phyloP scores from a whole-genome alignment of 352 stramenopile genomes.

The Phytopythium montanum region DNA sequence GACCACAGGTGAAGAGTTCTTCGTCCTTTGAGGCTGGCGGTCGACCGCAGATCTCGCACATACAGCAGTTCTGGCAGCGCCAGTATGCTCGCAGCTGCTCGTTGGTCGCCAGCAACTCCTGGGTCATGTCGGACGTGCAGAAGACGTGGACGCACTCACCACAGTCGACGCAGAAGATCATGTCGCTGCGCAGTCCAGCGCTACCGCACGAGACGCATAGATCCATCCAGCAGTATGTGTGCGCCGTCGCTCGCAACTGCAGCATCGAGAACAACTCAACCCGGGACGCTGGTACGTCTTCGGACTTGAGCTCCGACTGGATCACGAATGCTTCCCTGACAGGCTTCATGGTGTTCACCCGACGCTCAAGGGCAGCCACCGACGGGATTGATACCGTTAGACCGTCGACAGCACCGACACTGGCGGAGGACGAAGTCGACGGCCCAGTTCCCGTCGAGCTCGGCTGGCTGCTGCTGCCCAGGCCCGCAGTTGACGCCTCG shows the following conservation, averaged over 20 bases:
- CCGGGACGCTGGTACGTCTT: conserved; percentile 52
- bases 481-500: not conserved
- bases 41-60: conserved; percentile 92
- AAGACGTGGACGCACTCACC: conserved; percentile 95
- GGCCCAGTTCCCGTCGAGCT: not conserved
- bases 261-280: conserved; percentile 69
- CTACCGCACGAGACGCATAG: conserved; percentile 90
- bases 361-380: not conserved
- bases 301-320: conserved; percentile 59
- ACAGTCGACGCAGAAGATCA: conserved; percentile 96
- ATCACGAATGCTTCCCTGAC: conserved; percentile 30
- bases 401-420: conserved; percentile 13
- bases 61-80: conserved; percentile 95
- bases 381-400: conserved; percentile 8
- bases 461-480: not conserved
- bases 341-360: conserved; percentile 2
- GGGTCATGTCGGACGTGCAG: conserved; percentile 63
- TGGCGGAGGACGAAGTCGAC: conserved; percentile 8
- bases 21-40: conserved; percentile 24
- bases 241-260: conserved; percentile 74
- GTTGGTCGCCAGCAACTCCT: conserved; percentile 25
- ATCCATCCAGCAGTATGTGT: conserved; percentile 91
- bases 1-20: conserved; percentile 30
- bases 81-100: conserved; percentile 74
- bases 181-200: conserved; percentile 62